Conservation (phyloP, 495 filamentous ascomycete species). For the Aspergillus sclerotioniger region DNA sequence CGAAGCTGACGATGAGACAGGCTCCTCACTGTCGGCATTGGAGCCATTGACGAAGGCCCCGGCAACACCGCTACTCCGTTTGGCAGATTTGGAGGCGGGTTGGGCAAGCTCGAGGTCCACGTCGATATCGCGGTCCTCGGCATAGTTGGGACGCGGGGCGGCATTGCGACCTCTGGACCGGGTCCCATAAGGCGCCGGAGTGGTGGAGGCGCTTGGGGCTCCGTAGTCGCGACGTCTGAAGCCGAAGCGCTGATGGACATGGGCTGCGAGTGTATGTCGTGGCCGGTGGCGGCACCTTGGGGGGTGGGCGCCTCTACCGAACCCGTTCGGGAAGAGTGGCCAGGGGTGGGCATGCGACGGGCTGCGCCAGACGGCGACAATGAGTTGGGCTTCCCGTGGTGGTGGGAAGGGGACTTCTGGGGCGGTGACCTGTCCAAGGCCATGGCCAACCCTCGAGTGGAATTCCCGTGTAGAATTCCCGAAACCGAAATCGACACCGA, state of each 20-base stretch:
- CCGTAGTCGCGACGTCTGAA: slow-evolving; percentile 38
- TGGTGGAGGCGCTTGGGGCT: slow-evolving; percentile 42
- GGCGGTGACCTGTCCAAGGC: slow-evolving; percentile 29
- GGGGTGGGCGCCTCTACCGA: slow-evolving; percentile 24
- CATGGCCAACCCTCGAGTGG: slow-evolving; percentile 26
- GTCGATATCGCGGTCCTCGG: slow-evolving; percentile 91
- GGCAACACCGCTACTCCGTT: slow-evolving; percentile 37
- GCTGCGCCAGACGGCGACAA: slow-evolving; percentile 20
- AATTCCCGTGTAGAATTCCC: slow-evolving; percentile 11
- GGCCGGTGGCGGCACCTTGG: slow-evolving; percentile 24
- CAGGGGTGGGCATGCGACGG: slow-evolving; percentile 28
- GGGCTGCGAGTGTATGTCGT: slow-evolving; percentile 43
- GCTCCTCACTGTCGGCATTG: slow-evolving; percentile 43
- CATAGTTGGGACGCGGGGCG: slow-evolving; percentile 87
- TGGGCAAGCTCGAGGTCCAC: slow-evolving; percentile 65
- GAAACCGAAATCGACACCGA: slow-evolving; percentile 7
- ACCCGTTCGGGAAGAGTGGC: slow-evolving; percentile 23
- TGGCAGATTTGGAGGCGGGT: slow-evolving; percentile 44
- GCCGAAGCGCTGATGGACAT: slow-evolving; percentile 52
- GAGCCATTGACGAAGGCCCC: slow-evolving; percentile 33
- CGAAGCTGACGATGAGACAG: slow-evolving; percentile 33
- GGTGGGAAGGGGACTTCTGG: slow-evolving; percentile 15
- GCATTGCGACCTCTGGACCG: slow-evolving; percentile 89
- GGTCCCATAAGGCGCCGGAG: slow-evolving; percentile 82
- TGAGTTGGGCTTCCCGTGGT: slow-evolving; percentile 24